Percentiles rank a stretch among this genome's conserved stretches.
Evolutionary conservation across 2,329 filamentous ascomycete species (phyloP).

Genomic region (Fonsecaea nubica): DNA sequence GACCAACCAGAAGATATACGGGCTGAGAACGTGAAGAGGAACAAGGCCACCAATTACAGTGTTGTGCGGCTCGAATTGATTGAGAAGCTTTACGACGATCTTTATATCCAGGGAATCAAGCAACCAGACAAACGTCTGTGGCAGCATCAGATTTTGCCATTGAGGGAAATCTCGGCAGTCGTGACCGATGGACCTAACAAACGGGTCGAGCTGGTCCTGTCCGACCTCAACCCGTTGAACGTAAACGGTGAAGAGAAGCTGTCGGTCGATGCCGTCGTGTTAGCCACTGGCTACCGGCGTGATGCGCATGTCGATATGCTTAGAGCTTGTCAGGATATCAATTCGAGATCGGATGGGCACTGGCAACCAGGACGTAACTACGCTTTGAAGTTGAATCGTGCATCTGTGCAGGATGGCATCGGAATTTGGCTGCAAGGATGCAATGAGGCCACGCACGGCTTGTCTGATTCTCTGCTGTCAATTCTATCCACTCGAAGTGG

Average conservation of each 20-base stretch:
- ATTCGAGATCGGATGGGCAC: slow-evolving; percentile 53
- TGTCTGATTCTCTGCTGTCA: slow-evolving; percentile 82
- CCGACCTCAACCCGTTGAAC: slow-evolving; percentile 52
- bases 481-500: slow-evolving; percentile 77
- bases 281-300: slow-evolving; percentile 85
- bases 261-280: slow-evolving; percentile 80
- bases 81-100: slow-evolving; percentile 82
- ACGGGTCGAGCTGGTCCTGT: slow-evolving; percentile 65
- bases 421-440: slow-evolving; percentile 94
- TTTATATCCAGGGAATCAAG: slow-evolving; percentile 83
- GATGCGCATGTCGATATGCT: slow-evolving; percentile 81
- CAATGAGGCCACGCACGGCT: slow-evolving; percentile 87
- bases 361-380: slow-evolving; percentile 81
- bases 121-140: slow-evolving; percentile 73
- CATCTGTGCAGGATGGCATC: slow-evolving; percentile 71
- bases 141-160: slow-evolving; percentile 80
- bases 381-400: slow-evolving; percentile 71
- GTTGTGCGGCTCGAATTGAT: slow-evolving; percentile 91
- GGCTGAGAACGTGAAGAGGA: slow-evolving; percentile 66
- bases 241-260: slow-evolving; percentile 62
- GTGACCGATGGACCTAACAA: slow-evolving; percentile 59
- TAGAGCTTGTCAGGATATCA: slow-evolving; percentile 42
- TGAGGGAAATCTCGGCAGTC: slow-evolving; percentile 70
- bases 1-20: slow-evolving; percentile 69
- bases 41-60: slow-evolving; percentile 89